A percentile compares a stretch with the other conserved stretches of the same genome.
Evolutionary conservation across 2,329 filamentous ascomycete species (phyloP).

Genomic region (Fusarium sp.): DNA sequence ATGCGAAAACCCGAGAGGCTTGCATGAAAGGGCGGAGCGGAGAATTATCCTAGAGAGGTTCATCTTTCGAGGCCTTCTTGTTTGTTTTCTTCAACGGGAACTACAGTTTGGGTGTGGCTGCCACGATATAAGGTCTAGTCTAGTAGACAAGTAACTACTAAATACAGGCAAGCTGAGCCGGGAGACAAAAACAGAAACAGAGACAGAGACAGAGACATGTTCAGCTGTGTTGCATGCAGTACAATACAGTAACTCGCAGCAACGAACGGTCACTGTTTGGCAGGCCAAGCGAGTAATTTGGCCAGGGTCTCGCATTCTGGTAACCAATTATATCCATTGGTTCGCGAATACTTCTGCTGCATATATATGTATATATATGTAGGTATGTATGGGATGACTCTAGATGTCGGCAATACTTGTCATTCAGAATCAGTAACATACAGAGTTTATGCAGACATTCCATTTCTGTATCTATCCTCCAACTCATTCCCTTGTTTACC

Average conservation of each 20-base stretch:
- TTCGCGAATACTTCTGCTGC: constrained; percentile 30
- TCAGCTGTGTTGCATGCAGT: constrained; percentile 16
- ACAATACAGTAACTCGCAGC: constrained; percentile 2
- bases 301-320: constrained; percentile 27
- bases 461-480: not conserved
- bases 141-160: not conserved
- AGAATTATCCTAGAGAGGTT: constrained; percentile 14
- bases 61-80: constrained; percentile 7
- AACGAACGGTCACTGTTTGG: constrained; percentile 39
- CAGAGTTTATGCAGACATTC: not conserved
- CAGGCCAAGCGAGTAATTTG: constrained; percentile 41
- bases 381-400: not conserved
- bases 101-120: constrained; percentile 12
- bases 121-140: constrained; percentile 10
- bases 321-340: constrained; percentile 34
- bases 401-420: constrained; percentile 19
- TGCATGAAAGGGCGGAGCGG: constrained; percentile 17
- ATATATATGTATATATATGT: not conserved
- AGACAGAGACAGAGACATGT: not conserved
- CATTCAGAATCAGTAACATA: not conserved
- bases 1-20: constrained; percentile 18
- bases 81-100: not conserved
- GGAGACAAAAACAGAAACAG: not conserved
- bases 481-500: not conserved
- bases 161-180: constrained; percentile 20